Base-by-base conservation (phyloP, 2,329 filamentous ascomycete species). In the Corinectria fuckeliana region DNA sequence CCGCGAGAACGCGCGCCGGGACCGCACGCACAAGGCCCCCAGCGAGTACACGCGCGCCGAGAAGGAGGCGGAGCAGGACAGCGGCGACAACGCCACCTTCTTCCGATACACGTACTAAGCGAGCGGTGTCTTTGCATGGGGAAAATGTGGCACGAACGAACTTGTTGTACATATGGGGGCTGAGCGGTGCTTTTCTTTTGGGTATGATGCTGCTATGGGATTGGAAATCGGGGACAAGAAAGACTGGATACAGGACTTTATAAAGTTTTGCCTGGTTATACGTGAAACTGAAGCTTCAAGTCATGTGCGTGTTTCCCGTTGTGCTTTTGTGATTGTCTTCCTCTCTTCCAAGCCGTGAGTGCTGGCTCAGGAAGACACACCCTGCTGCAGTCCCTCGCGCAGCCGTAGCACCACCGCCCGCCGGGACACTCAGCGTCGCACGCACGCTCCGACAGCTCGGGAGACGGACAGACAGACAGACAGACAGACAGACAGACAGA, bases 1-100 rank as follows among this genome's bases (percentile, higher is more conserved):
- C 38, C 72, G 77, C 39, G 85, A 88, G 77, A 88, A 88, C 61
- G 73, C 75, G 4, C 78, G 84, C 48, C 78, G 86, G 13, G 83
- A 87, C 67, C 63, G 64, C 60, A 68, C 78, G 53, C 75, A 80
- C 69, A 81, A 84, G 72, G 73, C 76, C 10, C 79, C 78, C 3
- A 74, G 77, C 50, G 77, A 82, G 58, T 83, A 85, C 72, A 85
- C 82, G 2, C 72, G 78, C 39, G 82, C 83, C 63, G 83, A 87
- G 77, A 83, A 80, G 75, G 49, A 74, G 20, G 47, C 76, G 11
- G 84, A 88, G 76, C 74, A 79, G 28, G 79, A 87, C 61, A 77
- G 78, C 57, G 86, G 85, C 8, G 86, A 88, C 69, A 75, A 81
- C 59, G 85, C 85, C 50, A 81, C 78, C 21, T 85, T 83, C 69